A percentile compares a stretch with the other conserved stretches of the same genome.
These are phyloP conservation scores for Gregarina niphandrodes DNA, from an alignment of 169 alveolate genomes.

Conservation along the genomic window DNA sequence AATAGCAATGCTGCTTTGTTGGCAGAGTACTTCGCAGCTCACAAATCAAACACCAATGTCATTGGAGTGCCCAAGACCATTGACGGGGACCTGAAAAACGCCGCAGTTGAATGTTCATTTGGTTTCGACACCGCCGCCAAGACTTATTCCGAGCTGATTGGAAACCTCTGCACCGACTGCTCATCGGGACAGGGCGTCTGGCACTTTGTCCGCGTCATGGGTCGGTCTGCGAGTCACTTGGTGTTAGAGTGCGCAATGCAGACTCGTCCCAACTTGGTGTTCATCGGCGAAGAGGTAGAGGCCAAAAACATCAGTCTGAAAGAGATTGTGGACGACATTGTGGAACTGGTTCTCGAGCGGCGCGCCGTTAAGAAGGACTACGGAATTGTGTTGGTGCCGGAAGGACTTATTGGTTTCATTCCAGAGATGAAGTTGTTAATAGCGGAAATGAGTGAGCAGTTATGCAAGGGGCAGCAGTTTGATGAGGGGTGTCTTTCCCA, in stretches of 20 bases:
- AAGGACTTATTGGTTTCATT: slow-evolving; percentile 82
- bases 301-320: slow-evolving; percentile 46
- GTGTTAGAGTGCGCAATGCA: slow-evolving; percentile 90
- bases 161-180: slow-evolving; percentile 69
- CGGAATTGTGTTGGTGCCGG: slow-evolving; percentile 87
- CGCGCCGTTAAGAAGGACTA: slow-evolving; percentile 41
- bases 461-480: no score
- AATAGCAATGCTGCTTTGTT: slow-evolving; percentile 88
- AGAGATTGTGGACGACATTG: slow-evolving; percentile 55
- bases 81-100: slow-evolving; percentile 89
- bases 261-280: slow-evolving; percentile 70
- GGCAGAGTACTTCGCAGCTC: slow-evolving; percentile 64
- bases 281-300: slow-evolving; percentile 67
- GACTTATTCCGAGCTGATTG: slow-evolving; percentile 80
- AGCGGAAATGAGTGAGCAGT: no score
- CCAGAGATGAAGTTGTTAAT: slow-evolving; percentile 7
- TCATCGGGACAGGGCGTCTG: slow-evolving; percentile 27
- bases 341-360: slow-evolving; percentile 61
- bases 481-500: no score
- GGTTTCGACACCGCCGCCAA: slow-evolving; percentile 96
- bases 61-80: slow-evolving; percentile 95
- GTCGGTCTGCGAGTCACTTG: slow-evolving; percentile 90
- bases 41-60: slow-evolving; percentile 31
- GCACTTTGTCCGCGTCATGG: slow-evolving; percentile 90
- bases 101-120: slow-evolving; percentile 76